Percentiles rank a stretch among this genome's conserved stretches.
Evolutionary conservation across 805 yeast genomes (phyloP).

Genomic region (Allodekkera sacchari): DNA sequence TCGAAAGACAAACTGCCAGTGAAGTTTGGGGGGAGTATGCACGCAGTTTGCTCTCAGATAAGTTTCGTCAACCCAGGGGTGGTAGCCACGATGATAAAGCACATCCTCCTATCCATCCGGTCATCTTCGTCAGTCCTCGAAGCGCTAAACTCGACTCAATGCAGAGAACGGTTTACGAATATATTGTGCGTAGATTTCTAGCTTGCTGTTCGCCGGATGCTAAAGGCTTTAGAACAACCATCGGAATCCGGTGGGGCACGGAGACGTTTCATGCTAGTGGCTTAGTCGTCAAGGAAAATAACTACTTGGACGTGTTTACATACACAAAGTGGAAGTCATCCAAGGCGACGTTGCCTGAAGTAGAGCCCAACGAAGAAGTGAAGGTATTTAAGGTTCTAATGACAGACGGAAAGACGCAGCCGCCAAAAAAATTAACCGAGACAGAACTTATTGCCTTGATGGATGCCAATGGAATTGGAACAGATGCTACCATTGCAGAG

Average conservation of each 20-base stretch:
- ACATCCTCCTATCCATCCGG: constrained; percentile 97
- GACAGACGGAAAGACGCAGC: constrained; percentile 65
- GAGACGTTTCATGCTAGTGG: constrained; percentile 75
- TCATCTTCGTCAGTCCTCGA: constrained; percentile 26
- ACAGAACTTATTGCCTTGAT: constrained; percentile 84
- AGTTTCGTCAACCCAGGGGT: constrained; percentile 58
- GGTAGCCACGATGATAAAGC: constrained; percentile 91
- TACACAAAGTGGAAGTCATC: constrained; percentile 74
- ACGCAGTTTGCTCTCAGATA: constrained; percentile 27
- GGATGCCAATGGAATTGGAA: constrained; percentile 97
- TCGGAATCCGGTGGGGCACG: constrained; percentile 65
- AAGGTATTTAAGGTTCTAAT: constrained; percentile 49
- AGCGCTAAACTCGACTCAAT: constrained; percentile 27
- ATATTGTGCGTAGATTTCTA: constrained; percentile 73
- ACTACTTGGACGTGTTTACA: constrained; percentile 72
- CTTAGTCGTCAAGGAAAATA: constrained; percentile 58
- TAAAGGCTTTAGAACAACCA: constrained; percentile 58
- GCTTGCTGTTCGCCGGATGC: constrained; percentile 95
- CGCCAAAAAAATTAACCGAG: constrained; percentile 85
- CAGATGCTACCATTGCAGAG: constrained; percentile 98
- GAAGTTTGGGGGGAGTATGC: constrained; percentile 73
- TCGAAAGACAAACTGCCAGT: constrained; percentile 51
- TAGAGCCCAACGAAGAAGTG: constrained; percentile 49
- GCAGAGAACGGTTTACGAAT: constrained; percentile 74
- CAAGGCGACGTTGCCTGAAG: constrained; percentile 50